Conservation (phyloP, 23 red algal genomes). For the Gracilaria gracilis region DNA sequence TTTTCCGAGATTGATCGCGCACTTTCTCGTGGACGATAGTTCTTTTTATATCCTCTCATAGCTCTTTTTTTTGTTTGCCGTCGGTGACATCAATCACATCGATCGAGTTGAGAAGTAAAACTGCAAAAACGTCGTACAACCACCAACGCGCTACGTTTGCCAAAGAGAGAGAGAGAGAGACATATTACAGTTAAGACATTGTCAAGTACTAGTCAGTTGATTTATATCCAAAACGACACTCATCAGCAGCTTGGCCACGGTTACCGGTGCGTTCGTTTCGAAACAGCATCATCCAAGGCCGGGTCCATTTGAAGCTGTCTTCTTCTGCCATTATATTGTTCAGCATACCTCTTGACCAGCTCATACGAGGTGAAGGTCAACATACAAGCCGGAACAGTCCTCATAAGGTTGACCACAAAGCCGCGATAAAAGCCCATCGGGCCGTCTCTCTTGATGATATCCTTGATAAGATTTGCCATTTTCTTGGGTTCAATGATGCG, state of each 20-base stretch:
- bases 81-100: background rate
- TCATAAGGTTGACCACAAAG: conserved; percentile 82
- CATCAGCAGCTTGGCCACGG: background rate
- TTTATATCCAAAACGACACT: background rate
- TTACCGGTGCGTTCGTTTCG: conserved; percentile 10
- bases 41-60: background rate
- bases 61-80: background rate
- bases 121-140: background rate
- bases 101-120: background rate
- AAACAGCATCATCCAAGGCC: conserved; percentile 21
- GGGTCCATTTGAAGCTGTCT: conserved; percentile 43
- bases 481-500: conserved; percentile 28
- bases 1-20: conserved; percentile 93
- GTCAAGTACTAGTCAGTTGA: conserved; percentile 8
- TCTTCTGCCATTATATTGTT: conserved; percentile 38
- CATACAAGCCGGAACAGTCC: conserved; percentile 89
- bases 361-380: conserved; percentile 97
- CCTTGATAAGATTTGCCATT: conserved; percentile 52
- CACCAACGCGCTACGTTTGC: too few species aligned
- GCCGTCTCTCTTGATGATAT: conserved; percentile 80
- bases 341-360: conserved; percentile 72
- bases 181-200: background rate
- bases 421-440: conserved; percentile 87
- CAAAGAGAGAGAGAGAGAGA: too few species aligned
- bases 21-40: conserved; percentile 85